Base-by-base conservation (phyloP, 2,329 filamentous ascomycete genomes). In the Ceratocystis huliohia region DNA sequence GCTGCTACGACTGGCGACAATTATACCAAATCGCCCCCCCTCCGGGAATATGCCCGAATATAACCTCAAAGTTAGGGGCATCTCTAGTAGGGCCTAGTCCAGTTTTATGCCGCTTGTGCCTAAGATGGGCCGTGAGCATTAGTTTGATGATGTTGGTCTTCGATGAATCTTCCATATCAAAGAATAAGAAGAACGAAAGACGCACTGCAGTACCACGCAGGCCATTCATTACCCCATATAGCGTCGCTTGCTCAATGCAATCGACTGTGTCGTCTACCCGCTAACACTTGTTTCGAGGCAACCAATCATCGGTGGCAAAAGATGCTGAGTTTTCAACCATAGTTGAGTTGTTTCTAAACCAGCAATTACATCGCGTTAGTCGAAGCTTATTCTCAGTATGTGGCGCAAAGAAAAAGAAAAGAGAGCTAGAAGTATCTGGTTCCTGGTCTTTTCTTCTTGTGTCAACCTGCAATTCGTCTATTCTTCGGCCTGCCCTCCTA, bases 381-480 rank as follows among this genome's bases (percentile, higher is more conserved):
- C 56, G 2, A 59, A 59, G 56, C n/a, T 59, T 59, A 59, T 59
- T 59, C 56, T 6, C 22, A 57, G n/a, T 33, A 8, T 33, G 56
- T 59, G 56, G 56, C 56, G 56, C 25, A 59, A 59, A 28, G 20
- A 53, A 53, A 25, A 25, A 53, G 25, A 41, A 41, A 41, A 41
- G 48, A 53, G 48, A 53, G 48, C 48, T 53, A 53, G 48, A 53
- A 53, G 48, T 53, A 22, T 53, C 48, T 53, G 22, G 48, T 53
- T 53, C 48, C 48, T 53, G 48, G 37, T 53, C 7, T 53, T 25
- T 53, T 53, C 8, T 53, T 28, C 10, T 15, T 57, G 53, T 59
- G 17, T n/a, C 3, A 15, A 57, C 22, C 15, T 28, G 13, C 22
- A 17, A 6, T 33, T n/a, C 50, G 50, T 56, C 50, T 56, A 22